Percentiles rank a stretch among this genome's conserved stretches.
phyloP scores from a whole-genome alignment of 306 rosid genomes.

The Adenanthera pavonina region DNA sequence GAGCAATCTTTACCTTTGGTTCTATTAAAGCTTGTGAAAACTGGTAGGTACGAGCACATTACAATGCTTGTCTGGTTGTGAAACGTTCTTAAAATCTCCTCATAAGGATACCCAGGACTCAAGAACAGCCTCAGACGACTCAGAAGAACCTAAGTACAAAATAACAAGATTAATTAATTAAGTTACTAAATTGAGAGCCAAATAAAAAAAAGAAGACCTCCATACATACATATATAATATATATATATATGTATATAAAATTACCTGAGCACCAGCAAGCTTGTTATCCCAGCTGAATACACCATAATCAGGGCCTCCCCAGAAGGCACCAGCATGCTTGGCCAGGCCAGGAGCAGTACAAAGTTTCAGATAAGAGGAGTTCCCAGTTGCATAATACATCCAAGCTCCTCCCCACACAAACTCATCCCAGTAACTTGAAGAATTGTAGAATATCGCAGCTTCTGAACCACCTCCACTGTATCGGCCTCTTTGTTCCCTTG shows the following conservation, averaged over 20 bases:
- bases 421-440: conserved; percentile 74
- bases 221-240: no score
- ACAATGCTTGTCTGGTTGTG: conserved; percentile 81
- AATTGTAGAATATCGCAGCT: conserved; percentile 64
- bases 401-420: conserved; percentile 88
- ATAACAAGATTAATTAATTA: conserved; percentile 32
- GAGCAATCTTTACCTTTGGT: conserved; percentile 62
- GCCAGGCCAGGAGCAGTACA: conserved; percentile 70
- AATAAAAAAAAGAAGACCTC: not conserved
- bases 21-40: conserved; percentile 74
- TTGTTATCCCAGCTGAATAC: conserved; percentile 92
- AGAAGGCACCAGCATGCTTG: conserved; percentile 85
- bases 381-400: conserved; percentile 90
- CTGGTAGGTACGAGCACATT: conserved; percentile 85
- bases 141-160: conserved; percentile 69
- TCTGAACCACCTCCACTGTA: conserved; percentile 53
- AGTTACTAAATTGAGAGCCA: conserved; percentile 2
- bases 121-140: conserved; percentile 83
- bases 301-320: conserved; percentile 92
- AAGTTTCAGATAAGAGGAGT: conserved; percentile 71
- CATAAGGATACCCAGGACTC: conserved; percentile 90
- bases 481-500: conserved; percentile 55
- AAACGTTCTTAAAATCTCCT: conserved; percentile 76
- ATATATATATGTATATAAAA: no score
- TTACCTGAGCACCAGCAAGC: conserved; percentile 89